A percentile compares a stretch with the other conserved stretches of the same genome.
These are phyloP conservation scores for Coemansia erecta DNA, from an alignment of 192 early-diverging fungal species.

Conservation along the genomic window DNA sequence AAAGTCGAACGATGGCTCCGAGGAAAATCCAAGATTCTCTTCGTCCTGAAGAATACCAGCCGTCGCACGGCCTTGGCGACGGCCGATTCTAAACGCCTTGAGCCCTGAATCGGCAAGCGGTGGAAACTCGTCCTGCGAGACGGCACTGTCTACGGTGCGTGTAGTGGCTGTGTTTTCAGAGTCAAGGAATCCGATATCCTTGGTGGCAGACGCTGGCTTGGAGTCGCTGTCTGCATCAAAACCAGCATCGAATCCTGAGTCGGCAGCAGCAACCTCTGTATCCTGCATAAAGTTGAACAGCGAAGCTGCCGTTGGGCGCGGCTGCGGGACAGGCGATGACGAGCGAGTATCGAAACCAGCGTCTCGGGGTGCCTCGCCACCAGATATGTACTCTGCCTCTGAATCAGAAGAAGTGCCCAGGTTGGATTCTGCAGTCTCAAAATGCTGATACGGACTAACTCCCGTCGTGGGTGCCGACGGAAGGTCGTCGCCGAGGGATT, in stretches of 20 bases:
- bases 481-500: not conserved
- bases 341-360: constrained; percentile 13
- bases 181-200: not conserved
- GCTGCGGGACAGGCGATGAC: constrained; percentile 16
- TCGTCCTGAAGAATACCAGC: constrained; percentile 29
- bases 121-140: constrained; percentile 10
- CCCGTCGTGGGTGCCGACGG: constrained; percentile 4
- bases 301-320: constrained; percentile 36
- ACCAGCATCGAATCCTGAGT: not conserved
- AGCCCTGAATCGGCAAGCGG: constrained; percentile 9
- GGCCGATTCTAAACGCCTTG: constrained; percentile 30
- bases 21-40: constrained; percentile 8
- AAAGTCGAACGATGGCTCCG: constrained; percentile 17
- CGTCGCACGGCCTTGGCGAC: constrained; percentile 43
- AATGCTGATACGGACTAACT: constrained; percentile 1
- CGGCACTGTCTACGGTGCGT: not conserved
- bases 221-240: not conserved
- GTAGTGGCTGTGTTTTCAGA: not conserved
- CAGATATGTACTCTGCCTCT: not conserved
- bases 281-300: constrained; percentile 24
- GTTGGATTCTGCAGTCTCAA: constrained; percentile 1
- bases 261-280: not conserved
- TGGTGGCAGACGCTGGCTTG: constrained; percentile 1
- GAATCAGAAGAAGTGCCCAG: not conserved
- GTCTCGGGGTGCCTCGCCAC: not conserved